These are phyloP conservation scores for Filobasidium floriforme DNA, from an alignment of 768 basidiomycete genomes.

Conservation along the genomic window DNA sequence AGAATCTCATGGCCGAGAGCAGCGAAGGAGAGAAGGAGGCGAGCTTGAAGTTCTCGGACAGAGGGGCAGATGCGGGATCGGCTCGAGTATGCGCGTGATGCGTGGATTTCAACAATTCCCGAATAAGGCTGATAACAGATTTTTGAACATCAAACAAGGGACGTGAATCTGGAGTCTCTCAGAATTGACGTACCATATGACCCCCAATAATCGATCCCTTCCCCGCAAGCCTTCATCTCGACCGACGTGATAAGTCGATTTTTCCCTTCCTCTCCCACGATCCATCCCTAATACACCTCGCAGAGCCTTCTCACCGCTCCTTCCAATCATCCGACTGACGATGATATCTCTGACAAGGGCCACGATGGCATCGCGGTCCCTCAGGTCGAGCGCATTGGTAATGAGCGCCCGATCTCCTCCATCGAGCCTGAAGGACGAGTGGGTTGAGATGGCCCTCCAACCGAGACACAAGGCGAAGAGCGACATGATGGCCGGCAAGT, in stretches of 20 bases:
- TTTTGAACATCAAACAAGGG: not conserved
- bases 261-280: slow-evolving; percentile 3
- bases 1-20: slow-evolving; percentile 29
- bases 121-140: not conserved
- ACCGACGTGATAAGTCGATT: slow-evolving; percentile 2
- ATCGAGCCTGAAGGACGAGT: not conserved
- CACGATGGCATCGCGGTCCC: slow-evolving; percentile 10
- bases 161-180: not conserved
- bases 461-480: slow-evolving; percentile 16
- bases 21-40: slow-evolving; percentile 33
- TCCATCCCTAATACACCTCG: slow-evolving; percentile 12
- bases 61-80: not conserved
- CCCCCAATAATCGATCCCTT: slow-evolving; percentile 2
- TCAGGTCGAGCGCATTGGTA: slow-evolving; percentile 10
- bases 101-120: slow-evolving; percentile 11
- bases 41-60: slow-evolving; percentile 24
- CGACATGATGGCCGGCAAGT: slow-evolving; percentile 14
- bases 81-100: slow-evolving; percentile 8
- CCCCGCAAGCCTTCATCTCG: slow-evolving; percentile 4
- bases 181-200: not conserved
- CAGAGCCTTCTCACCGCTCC: slow-evolving; percentile 16
- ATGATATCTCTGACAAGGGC: slow-evolving; percentile 16
- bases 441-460: slow-evolving; percentile 9
- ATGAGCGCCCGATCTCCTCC: slow-evolving; percentile 4
- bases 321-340: slow-evolving; percentile 14